phyloP scores from a whole-genome alignment of 2,329 filamentous ascomycete species.

The Aureobasidium sp. region DNA sequence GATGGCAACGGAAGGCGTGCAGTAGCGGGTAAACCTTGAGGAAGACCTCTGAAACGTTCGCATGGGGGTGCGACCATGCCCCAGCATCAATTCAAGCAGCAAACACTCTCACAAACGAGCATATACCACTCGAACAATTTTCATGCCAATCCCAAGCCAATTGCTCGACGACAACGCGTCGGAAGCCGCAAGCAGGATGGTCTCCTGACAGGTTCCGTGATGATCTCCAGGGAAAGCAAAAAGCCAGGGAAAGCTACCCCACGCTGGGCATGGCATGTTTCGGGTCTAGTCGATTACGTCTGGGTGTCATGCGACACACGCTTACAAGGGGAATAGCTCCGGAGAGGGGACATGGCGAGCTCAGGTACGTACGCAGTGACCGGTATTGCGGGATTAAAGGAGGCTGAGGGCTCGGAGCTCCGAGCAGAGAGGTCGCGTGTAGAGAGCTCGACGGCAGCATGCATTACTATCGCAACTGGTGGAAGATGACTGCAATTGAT shows the following conservation, averaged over 20 bases:
- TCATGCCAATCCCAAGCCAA: neutral
- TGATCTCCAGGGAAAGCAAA: neutral
- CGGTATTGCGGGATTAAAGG: neutral
- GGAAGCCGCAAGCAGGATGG: neutral
- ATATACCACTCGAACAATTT: neutral
- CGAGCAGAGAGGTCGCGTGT: neutral
- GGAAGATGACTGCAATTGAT: neutral
- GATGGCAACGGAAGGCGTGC: constrained; percentile 7
- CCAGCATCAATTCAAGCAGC: neutral
- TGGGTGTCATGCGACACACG: constrained; percentile 8
- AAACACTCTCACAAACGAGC: neutral
- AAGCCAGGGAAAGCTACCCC: constrained; percentile 5
- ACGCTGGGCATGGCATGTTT: neutral
- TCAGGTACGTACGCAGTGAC: neutral
- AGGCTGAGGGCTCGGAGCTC: neutral
- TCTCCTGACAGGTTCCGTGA: constrained; percentile 10
- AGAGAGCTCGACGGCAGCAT: neutral
- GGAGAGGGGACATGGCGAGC: neutral
- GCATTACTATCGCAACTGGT: neutral
- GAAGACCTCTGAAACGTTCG: constrained; percentile 4
- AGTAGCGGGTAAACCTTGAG: constrained; percentile 10
- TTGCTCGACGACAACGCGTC: neutral
- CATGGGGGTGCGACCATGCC: neutral
- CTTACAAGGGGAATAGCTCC: neutral
- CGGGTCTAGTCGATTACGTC: constrained; percentile 7